phyloP scores from a whole-genome alignment of 2,329 filamentous ascomycete species.

The Grosmannia clavigera region DNA sequence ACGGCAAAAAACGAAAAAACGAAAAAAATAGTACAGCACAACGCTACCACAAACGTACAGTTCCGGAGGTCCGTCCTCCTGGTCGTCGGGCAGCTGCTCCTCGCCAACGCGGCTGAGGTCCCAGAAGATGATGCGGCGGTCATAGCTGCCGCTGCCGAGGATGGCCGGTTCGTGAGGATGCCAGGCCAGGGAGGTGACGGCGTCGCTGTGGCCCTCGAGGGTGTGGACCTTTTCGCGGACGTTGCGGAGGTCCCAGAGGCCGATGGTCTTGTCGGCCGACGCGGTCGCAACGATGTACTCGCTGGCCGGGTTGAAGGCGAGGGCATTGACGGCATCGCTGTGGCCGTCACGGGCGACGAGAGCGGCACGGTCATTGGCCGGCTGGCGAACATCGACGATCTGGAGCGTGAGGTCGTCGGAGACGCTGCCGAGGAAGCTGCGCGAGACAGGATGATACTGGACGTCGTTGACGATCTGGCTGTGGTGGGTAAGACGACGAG shows the following conservation, averaged over 20 bases:
- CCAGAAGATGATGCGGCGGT: slow-evolving; percentile 92
- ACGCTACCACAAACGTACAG: slow-evolving; percentile 41
- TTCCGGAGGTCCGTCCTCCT: slow-evolving; percentile 88
- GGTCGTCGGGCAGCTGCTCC: slow-evolving; percentile 89
- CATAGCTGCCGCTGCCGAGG: slow-evolving; percentile 82
- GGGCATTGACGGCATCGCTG: slow-evolving; percentile 84
- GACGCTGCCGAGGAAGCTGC: slow-evolving; percentile 77
- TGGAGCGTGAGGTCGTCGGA: slow-evolving; percentile 92
- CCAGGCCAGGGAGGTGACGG: slow-evolving; percentile 88
- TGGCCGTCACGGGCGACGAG: slow-evolving; percentile 64
- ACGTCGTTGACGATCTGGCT: slow-evolving; percentile 91
- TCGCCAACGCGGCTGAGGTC: slow-evolving; percentile 84
- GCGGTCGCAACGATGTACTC: slow-evolving; percentile 86
- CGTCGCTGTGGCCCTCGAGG: slow-evolving; percentile 76
- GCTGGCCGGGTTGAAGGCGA: slow-evolving; percentile 87
- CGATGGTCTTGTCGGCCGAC: slow-evolving; percentile 89
- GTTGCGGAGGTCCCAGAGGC: slow-evolving; percentile 89
- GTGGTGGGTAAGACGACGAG: slow-evolving; percentile 74
- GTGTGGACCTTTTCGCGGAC: slow-evolving; percentile 82
- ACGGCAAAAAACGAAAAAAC: neutral
- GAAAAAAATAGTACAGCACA: slow-evolving; percentile 24
- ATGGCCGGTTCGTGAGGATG: slow-evolving; percentile 84
- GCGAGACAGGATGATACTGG: slow-evolving; percentile 81
- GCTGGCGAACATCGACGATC: slow-evolving; percentile 72
- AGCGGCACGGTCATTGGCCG: slow-evolving; percentile 53